Conservation (phyloP, 2,329 filamentous ascomycete genomes). For the Penicillium brasilianum region DNA sequence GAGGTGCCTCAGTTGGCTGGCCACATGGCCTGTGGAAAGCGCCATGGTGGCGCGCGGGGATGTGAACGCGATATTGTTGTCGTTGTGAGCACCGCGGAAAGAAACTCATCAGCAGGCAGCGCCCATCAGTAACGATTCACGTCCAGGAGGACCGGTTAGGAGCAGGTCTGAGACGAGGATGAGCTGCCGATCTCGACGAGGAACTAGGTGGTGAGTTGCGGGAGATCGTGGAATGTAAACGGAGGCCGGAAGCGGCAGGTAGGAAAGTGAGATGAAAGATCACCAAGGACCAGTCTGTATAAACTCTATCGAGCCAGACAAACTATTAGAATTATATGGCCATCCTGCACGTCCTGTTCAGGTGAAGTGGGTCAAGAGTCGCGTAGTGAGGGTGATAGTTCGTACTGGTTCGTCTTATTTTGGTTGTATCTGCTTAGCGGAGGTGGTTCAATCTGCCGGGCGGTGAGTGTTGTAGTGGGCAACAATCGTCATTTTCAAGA, state of each 20-base stretch:
- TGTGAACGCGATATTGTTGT: conserved; percentile 25
- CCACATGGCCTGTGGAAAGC: conserved; percentile 59
- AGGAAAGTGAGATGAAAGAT: conserved; percentile 12
- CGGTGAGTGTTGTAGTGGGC: conserved; percentile 32
- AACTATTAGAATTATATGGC: conserved; percentile 12
- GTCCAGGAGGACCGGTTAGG: background rate
- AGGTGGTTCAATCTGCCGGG: conserved; percentile 30
- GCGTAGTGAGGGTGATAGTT: background rate
- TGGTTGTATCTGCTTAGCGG: conserved; percentile 25
- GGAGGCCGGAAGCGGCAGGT: conserved; percentile 29
- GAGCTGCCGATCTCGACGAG: conserved; percentile 21
- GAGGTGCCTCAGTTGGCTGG: conserved; percentile 66
- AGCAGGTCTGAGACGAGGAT: background rate
- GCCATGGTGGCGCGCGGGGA: conserved; percentile 55
- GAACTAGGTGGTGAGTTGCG: conserved; percentile 14
- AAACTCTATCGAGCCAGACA: conserved; percentile 18
- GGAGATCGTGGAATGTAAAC: conserved; percentile 32
- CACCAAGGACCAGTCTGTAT: conserved; percentile 11
- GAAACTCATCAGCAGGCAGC: conserved; percentile 21
- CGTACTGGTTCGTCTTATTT: conserved; percentile 29
- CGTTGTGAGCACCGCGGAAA: conserved; percentile 17
- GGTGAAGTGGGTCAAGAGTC: background rate
- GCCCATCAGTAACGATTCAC: conserved; percentile 17
- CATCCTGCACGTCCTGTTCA: conserved; percentile 13
- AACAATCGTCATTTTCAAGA: conserved; percentile 22